phyloP scores from a whole-genome alignment of 345 rosid genomes.

The Linum usitatissimum region DNA sequence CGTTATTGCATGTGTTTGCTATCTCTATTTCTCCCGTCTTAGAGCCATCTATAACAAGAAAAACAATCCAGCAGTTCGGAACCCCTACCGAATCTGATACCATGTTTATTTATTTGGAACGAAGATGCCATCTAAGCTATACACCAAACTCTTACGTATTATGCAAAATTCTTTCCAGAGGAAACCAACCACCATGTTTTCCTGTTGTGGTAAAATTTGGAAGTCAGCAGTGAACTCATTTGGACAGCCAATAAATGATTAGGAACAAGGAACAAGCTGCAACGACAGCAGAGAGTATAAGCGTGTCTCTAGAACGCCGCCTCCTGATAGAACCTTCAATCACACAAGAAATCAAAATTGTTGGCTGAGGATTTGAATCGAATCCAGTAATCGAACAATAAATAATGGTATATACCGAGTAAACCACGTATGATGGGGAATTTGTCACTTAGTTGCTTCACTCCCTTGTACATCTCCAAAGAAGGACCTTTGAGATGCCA shows the following conservation, averaged over 20 bases:
- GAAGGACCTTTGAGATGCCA: conserved; percentile 77
- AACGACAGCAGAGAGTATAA: conserved; percentile 80
- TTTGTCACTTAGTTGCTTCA: conserved; percentile 69
- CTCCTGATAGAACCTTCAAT: conserved; percentile 73
- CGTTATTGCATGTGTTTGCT: no score
- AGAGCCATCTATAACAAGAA: no score
- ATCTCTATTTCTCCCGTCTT: no score
- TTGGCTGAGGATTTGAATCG: not conserved
- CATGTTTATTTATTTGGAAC: no score
- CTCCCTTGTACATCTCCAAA: conserved; percentile 95
- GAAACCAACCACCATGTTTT: not conserved
- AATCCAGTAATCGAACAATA: not conserved
- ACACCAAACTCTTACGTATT: not conserved
- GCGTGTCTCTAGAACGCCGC: conserved; percentile 73
- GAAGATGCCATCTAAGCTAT: not conserved
- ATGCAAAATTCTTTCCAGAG: not conserved
- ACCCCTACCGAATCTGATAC: no score
- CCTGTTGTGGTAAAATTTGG: not conserved
- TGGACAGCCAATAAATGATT: conserved; percentile 88
- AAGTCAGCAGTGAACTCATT: conserved; percentile 22
- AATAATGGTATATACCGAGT: conserved; percentile 44
- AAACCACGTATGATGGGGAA: conserved; percentile 80
- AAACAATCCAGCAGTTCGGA: no score
- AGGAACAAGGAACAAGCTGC: conserved; percentile 91
- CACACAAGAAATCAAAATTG: conserved; percentile 3